A percentile compares a stretch with the other conserved stretches of the same genome.
Evolutionary conservation across 371 early-diverging fungal genomes (phyloP).

Genomic region (Apophysomyces elegans): DNA sequence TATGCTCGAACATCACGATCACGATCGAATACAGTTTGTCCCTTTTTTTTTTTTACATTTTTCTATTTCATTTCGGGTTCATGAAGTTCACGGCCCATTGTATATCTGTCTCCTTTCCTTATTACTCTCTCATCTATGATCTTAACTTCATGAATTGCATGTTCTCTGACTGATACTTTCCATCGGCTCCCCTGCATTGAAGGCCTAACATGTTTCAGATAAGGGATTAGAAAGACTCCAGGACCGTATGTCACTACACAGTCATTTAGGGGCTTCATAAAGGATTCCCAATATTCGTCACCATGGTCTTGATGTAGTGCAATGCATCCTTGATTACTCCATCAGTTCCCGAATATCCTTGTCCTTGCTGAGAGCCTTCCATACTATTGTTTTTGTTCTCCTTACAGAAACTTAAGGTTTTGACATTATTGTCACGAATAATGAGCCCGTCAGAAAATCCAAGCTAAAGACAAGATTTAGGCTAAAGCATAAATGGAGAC

Average conservation of each 20-base stretch:
- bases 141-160: not conserved
- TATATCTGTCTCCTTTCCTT: no score
- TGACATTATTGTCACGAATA: no score
- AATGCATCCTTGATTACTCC: not conserved
- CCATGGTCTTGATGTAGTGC: not conserved
- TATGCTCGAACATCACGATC: not conserved
- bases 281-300: constrained; percentile 4
- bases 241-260: not conserved
- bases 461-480: no score
- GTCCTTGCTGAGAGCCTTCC: no score
- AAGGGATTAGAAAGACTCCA: not conserved
- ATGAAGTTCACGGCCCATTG: not conserved
- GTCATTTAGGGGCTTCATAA: not conserved
- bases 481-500: no score
- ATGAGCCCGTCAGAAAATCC: no score
- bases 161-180: not conserved
- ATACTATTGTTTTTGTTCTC: no score
- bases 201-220: not conserved
- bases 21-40: not conserved
- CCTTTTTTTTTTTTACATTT: constrained; percentile 4
- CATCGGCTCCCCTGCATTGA: not conserved
- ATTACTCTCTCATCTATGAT: not conserved
- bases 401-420: no score
- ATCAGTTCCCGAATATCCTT: no score
- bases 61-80: not conserved